Conservation (phyloP, 495 filamentous ascomycete genomes). For the Lasiosphaeriaceae sp. region DNA sequence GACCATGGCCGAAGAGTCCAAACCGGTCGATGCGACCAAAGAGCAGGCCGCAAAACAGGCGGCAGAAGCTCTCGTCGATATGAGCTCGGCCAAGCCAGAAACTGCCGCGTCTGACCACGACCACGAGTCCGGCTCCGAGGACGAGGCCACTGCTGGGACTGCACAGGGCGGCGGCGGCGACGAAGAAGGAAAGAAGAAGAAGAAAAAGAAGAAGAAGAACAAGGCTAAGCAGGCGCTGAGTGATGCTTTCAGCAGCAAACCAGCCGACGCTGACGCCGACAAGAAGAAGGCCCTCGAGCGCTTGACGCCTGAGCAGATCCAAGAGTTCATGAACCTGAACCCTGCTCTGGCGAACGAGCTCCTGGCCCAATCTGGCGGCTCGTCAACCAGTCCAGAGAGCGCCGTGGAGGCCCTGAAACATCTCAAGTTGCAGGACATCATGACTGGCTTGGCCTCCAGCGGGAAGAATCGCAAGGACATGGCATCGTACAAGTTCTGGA, state of each 20-base stretch:
- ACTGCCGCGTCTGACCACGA: conserved; percentile 37
- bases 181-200: conserved; percentile 29
- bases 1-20: conserved; percentile 49
- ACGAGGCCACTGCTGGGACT: conserved; percentile 17
- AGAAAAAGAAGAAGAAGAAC: conserved; percentile 52
- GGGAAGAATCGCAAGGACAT: conserved; percentile 93
- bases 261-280: conserved; percentile 16
- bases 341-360: conserved; percentile 58
- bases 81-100: conserved; percentile 16
- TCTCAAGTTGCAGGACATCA: conserved; percentile 69
- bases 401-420: conserved; percentile 63
- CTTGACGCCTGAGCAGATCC: conserved; percentile 45
- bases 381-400: conserved; percentile 16
- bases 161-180: conserved; percentile 13
- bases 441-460: conserved; percentile 71
- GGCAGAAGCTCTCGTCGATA: conserved; percentile 11
- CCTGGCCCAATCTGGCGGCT: conserved; percentile 19
- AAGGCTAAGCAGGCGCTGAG: conserved; percentile 44
- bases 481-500: conserved; percentile 97
- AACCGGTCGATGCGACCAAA: conserved; percentile 35
- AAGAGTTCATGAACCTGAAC: conserved; percentile 56
- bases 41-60: conserved; percentile 24
- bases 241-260: conserved; percentile 9
- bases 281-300: conserved; percentile 40
- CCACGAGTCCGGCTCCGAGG: conserved; percentile 36